phyloP scores from a whole-genome alignment of 768 basidiomycete species.

The Pisolithus microcarpus region DNA sequence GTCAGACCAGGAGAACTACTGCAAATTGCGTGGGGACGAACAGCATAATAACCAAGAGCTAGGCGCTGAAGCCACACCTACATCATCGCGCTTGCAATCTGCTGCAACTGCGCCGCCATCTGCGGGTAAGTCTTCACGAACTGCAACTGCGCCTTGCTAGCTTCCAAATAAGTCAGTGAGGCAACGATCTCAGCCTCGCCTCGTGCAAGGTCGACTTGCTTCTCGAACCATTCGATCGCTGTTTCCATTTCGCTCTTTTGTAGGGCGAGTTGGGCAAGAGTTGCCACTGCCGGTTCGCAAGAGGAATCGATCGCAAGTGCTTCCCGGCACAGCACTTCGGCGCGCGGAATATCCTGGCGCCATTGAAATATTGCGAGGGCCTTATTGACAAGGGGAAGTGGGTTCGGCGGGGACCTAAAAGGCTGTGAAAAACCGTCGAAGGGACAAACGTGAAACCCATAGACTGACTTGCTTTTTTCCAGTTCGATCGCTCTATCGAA shows the following conservation, averaged over 20 bases:
- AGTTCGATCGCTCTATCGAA: slow-evolving; percentile 89
- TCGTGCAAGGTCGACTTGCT: slow-evolving; percentile 78
- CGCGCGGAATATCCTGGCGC: slow-evolving; percentile 81
- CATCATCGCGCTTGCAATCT: slow-evolving; percentile 37
- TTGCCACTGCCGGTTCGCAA: slow-evolving; percentile 95
- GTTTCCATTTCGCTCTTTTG: slow-evolving; percentile 86
- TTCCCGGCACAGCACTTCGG: slow-evolving; percentile 81
- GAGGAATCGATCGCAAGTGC: slow-evolving; percentile 85
- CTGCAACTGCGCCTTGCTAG: slow-evolving; percentile 73
- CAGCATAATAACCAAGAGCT: no score
- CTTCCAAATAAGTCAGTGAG: slow-evolving; percentile 74
- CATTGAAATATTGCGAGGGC: slow-evolving; percentile 95
- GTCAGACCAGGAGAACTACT: no score
- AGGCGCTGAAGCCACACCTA: slow-evolving; percentile 5
- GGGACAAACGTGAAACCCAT: neutral
- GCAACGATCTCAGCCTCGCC: slow-evolving; percentile 83
- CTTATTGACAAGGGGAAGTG: slow-evolving; percentile 93
- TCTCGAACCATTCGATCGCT: slow-evolving; percentile 81
- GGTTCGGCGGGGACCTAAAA: slow-evolving; percentile 57
- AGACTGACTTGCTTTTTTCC: slow-evolving; percentile 63
- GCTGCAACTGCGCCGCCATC: slow-evolving; percentile 63
- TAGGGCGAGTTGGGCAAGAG: slow-evolving; percentile 85
- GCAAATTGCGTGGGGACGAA: no score
- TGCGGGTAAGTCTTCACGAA: slow-evolving; percentile 81
- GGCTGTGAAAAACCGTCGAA: slow-evolving; percentile 1